Evolutionary conservation across 2,329 filamentous ascomycete species (phyloP).

Genomic region (Apiospora aurea): DNA sequence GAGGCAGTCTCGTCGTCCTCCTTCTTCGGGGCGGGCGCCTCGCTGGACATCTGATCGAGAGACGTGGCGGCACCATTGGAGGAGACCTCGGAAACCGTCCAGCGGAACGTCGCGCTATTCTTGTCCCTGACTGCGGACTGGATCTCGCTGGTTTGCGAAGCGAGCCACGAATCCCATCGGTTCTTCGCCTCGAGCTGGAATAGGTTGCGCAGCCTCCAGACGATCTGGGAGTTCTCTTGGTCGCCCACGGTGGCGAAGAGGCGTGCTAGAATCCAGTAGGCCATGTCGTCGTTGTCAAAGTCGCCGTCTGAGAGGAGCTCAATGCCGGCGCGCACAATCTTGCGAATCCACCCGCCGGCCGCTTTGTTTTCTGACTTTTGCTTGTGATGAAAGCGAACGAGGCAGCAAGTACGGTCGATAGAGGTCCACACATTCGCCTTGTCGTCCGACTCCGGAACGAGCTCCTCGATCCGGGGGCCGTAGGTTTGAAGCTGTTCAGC

Average conservation of each 20-base stretch:
- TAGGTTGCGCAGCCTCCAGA: constrained; percentile 37
- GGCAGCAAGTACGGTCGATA: constrained; percentile 34
- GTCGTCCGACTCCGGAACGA: constrained; percentile 36
- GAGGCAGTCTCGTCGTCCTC: not conserved
- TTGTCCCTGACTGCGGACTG: not conserved
- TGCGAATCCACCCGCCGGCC: constrained; percentile 32
- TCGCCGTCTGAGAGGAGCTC: constrained; percentile 41
- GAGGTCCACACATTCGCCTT: constrained; percentile 32
- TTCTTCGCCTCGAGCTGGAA: constrained; percentile 32
- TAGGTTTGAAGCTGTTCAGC: constrained; percentile 34
- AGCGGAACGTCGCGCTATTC: not conserved
- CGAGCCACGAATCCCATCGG: constrained; percentile 38
- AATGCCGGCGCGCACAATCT: constrained; percentile 35
- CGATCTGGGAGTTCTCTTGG: constrained; percentile 32
- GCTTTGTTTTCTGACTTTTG: constrained; percentile 31
- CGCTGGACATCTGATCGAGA: not conserved
- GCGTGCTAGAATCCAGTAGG: constrained; percentile 36
- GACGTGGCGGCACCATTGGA: not conserved
- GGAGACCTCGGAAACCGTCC: not conserved
- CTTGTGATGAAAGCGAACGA: constrained; percentile 40
- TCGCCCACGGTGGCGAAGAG: constrained; percentile 37
- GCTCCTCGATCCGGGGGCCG: constrained; percentile 32
- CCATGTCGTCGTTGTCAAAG: constrained; percentile 38
- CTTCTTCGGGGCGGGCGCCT: not conserved
- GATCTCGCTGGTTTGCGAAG: constrained; percentile 27